Evolutionary conservation across 768 basidiomycete genomes (phyloP).

Genomic region (Collybiopsis confluens): DNA sequence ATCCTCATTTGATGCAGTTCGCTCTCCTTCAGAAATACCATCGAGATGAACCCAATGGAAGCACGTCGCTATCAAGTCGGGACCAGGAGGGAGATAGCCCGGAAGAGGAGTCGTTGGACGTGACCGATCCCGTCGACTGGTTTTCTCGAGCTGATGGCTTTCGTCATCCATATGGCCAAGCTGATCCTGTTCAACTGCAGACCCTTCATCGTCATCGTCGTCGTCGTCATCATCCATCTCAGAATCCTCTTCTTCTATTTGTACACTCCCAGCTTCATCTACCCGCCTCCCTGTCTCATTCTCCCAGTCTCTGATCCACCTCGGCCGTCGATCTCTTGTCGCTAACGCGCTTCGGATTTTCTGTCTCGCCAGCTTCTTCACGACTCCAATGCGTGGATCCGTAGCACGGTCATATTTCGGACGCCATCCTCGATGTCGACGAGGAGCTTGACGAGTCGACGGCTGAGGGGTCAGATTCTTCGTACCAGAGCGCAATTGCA

Average conservation of each 20-base stretch:
- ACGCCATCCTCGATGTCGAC: neutral
- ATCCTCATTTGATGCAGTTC: neutral
- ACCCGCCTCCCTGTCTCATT: constrained; percentile 18
- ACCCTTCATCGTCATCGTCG: constrained; percentile 23
- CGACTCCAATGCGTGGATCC: constrained; percentile 67
- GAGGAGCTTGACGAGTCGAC: neutral
- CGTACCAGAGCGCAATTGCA: too few species aligned
- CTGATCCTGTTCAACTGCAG: constrained; percentile 12
- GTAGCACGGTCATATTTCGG: constrained; percentile 52
- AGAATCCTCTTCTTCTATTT: constrained; percentile 26
- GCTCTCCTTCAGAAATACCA: constrained; percentile 54
- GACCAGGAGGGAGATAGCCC: constrained; percentile 66
- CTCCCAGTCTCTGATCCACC: constrained; percentile 49
- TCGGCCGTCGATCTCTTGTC: constrained; percentile 22
- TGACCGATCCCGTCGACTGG: constrained; percentile 22
- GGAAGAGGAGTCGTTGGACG: constrained; percentile 70
- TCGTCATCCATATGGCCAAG: constrained; percentile 14
- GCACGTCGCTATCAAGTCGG: constrained; percentile 59
- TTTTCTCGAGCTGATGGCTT: too few species aligned
- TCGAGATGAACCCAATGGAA: constrained; percentile 62
- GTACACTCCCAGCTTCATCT: constrained; percentile 26
- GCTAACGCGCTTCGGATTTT: constrained; percentile 37
- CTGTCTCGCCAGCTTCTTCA: constrained; percentile 66
- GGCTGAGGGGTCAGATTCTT: neutral
- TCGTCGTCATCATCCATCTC: constrained; percentile 30